phyloP scores from a whole-genome alignment of 768 basidiomycete species.

The Lentinula sp. region DNA sequence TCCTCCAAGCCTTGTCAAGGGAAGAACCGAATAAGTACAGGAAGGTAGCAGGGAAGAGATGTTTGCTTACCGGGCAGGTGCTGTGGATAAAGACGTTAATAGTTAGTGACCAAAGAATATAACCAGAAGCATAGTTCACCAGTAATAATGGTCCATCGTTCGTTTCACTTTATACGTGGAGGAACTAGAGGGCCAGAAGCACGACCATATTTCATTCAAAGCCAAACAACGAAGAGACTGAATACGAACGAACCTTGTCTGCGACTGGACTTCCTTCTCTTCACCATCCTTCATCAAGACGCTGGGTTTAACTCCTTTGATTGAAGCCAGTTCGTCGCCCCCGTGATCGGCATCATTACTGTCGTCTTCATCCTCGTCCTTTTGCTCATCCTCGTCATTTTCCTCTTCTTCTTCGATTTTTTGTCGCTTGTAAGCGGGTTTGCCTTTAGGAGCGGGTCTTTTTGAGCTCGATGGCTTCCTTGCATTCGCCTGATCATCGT shows the following conservation, averaged over 20 bases:
- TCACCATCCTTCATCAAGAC: constrained; percentile 41
- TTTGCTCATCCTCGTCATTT: neutral
- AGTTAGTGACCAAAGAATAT: constrained; percentile 2
- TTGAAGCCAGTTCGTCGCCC: constrained; percentile 41
- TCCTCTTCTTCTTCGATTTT: neutral
- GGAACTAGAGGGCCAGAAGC: neutral
- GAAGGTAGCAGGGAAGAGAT: neutral
- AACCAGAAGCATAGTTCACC: constrained; percentile 15
- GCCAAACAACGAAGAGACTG: neutral
- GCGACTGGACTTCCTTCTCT: constrained; percentile 38
- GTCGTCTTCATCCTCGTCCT: neutral
- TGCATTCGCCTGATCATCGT: neutral
- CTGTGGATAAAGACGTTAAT: constrained; percentile 8
- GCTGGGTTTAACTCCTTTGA: constrained; percentile 46
- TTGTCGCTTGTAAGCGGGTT: neutral
- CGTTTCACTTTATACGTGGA: constrained; percentile 19
- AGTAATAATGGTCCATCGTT: constrained; percentile 39
- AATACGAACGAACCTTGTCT: constrained; percentile 22
- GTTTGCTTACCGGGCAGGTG: constrained; percentile 24
- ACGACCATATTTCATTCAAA: neutral
- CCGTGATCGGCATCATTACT: neutral
- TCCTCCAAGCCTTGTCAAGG: constrained; percentile 23
- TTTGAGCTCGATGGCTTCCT: neutral
- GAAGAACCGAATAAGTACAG: neutral
- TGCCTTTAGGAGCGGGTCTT: neutral